Evolutionary conservation across 768 basidiomycete species (phyloP), one percentile per base, ranked within the genome.

Genomic region (Hericium coralloides): DNA sequence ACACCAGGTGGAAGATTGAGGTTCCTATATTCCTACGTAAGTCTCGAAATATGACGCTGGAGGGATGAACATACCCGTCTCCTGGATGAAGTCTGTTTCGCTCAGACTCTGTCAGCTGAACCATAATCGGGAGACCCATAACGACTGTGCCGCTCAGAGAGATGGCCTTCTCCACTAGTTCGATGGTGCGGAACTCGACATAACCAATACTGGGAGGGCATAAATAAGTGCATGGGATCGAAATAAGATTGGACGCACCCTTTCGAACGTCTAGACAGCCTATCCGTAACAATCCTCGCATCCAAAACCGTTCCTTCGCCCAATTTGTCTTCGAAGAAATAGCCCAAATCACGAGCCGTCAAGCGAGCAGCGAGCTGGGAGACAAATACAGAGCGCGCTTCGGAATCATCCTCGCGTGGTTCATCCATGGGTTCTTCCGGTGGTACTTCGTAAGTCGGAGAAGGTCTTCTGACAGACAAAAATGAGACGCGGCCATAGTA

Each of bases 361-460:
- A 98, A 83, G 67, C 93, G 87, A 60, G 94, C 93, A 65, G 97
- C 92, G 69, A 99, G 85, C 75, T 98, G 97, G 65, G 95, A 95
- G 69, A 97, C 93, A 74, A 98, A 98, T 64, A 98, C 92, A 65
- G 97, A 98, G 72, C 97, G 89, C 67, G 92, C 88, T 83, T 98
- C 97, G 56, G 92, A 94, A 68, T 98, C 95, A 69, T 98, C 93
- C 71, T 94, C 92, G 66, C 87, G 88, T 7, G 88, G 87, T 62
- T 98, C 93, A 87, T 88, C 68, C 85, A 87, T 20, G 75, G 76
- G 63, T 64, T 92, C 90, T 38, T 85, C 79, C 8, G 43, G 72
- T 25, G 80, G 79, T 18, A 78, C 75, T 45, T 88, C 87, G 63
- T 90, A 88, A 26, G 78, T 76, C 20, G 89, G 87, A 17, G 89